Conservation (phyloP, 305 asterid genomes). For the Fraxinus angustifolia region DNA sequence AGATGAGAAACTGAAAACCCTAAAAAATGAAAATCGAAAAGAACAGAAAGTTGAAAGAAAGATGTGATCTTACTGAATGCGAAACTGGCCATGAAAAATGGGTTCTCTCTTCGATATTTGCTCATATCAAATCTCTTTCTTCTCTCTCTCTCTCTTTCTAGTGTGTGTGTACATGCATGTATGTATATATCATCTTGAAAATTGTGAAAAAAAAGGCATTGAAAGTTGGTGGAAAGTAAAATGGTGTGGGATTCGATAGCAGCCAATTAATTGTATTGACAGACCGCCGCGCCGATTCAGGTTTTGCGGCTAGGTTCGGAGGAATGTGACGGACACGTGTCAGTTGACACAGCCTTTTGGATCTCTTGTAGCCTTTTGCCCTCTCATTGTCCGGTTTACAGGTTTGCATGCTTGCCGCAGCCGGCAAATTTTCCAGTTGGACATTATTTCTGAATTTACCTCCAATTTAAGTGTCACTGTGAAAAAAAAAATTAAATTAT, state of each 20-base stretch:
- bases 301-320: constrained; percentile 39
- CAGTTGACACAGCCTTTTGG: constrained; percentile 14
- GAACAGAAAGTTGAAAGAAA: background rate
- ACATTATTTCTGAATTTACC: too few relatives aligned
- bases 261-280: constrained; percentile 23
- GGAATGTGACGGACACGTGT: constrained; percentile 37
- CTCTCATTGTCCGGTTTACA: constrained; percentile 24
- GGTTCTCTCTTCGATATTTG: background rate
- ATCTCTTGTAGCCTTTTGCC: background rate
- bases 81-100: constrained; percentile 19
- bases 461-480: too few relatives aligned
- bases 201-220: constrained; percentile 30
- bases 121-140: background rate
- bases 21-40: background rate
- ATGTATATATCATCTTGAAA: constrained; percentile 31
- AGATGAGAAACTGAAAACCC: constrained; percentile 14
- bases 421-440: background rate
- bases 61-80: constrained; percentile 15
- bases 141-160: background rate
- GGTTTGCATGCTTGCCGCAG: constrained; percentile 24
- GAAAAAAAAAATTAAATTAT: too few relatives aligned
- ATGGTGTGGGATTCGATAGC: constrained; percentile 36
- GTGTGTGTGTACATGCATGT: constrained; percentile 8
- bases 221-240: constrained; percentile 27
- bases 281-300: constrained; percentile 43